Conservation (phyloP, 2,329 filamentous ascomycete species). For the Ceratocystis diversiconidia region DNA sequence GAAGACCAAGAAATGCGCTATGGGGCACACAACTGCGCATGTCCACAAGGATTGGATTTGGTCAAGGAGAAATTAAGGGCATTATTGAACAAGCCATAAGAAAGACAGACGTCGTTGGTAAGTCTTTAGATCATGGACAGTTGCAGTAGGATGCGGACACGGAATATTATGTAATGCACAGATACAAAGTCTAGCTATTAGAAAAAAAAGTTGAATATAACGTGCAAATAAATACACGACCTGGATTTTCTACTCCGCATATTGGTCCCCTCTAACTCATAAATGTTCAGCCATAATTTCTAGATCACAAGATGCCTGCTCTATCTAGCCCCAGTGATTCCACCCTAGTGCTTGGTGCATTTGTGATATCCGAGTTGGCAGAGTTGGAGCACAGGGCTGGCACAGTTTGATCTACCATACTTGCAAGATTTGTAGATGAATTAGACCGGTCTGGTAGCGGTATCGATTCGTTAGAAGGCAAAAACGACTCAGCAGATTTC, state of each 20-base stretch:
- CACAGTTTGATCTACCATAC: background rate
- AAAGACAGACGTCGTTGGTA: too few species aligned
- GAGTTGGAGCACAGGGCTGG: background rate
- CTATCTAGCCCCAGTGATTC: background rate
- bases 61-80: background rate
- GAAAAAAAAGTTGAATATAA: background rate
- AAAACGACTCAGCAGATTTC: background rate
- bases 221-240: background rate
- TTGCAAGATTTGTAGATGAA: background rate
- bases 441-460: background rate
- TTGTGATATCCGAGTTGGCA: background rate
- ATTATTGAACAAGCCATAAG: background rate
- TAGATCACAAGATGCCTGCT: background rate
- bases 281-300: too few species aligned
- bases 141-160: background rate
- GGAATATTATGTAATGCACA: background rate
- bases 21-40: background rate
- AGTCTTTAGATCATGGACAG: background rate
- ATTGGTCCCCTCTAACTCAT: background rate
- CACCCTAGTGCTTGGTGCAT: background rate
- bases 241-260: background rate
- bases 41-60: background rate
- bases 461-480: conserved; percentile 1
- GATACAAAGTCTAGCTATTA: background rate
- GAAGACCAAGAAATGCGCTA: background rate